Base-by-base conservation (phyloP, 257 asterid species). In the Nicotiana otophora region DNA sequence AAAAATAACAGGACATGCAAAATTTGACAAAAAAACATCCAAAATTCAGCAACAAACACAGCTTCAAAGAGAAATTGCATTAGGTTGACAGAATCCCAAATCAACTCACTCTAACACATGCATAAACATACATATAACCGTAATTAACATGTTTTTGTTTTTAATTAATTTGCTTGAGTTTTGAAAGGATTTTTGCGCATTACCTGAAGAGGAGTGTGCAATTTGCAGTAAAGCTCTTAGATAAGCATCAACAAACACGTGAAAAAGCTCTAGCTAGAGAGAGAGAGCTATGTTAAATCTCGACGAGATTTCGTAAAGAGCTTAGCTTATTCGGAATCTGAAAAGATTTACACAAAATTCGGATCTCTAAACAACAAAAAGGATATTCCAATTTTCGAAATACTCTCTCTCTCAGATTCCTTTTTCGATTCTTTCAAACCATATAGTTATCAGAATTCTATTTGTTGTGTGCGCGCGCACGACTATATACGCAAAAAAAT, bases 221-320 rank as follows among this genome's bases (percentile, higher is more conserved):
- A 46, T 14, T 31, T 10, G 19, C 1, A 4, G 14, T 0, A 42
- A 20, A 72, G 39, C 79, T 26, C 39, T 72, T 72, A 46, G 79
- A 72, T 72, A 33, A 72, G 79, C 79, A 72, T 2, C 79, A 72
- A 72, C 79, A 72, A 72, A 72, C 79, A 42, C 60, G n/a, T 42
- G 12, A 42, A 42, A 9, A 9, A 9, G 12, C 51, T 42, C 51
- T 9, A 42, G 51, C 51, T 42, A 42, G 42, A 36, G 7, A 36
- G 42, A 69, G 19, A 68, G 4, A 2, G 16, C 0, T 69, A 36
- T 66, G 6, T 66, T 7, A 54, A 42, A 54, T 33, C 53, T 33
- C 26, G 15, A 33, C 51, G 28, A 67, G 76, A 67, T 67, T 67
- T 34, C 8, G 76, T 26, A 33, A 33, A 67, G 53, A 67, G 53